Evolutionary conservation across 140 eudicot species (phyloP).

Genomic region (Senecio squalidus): DNA sequence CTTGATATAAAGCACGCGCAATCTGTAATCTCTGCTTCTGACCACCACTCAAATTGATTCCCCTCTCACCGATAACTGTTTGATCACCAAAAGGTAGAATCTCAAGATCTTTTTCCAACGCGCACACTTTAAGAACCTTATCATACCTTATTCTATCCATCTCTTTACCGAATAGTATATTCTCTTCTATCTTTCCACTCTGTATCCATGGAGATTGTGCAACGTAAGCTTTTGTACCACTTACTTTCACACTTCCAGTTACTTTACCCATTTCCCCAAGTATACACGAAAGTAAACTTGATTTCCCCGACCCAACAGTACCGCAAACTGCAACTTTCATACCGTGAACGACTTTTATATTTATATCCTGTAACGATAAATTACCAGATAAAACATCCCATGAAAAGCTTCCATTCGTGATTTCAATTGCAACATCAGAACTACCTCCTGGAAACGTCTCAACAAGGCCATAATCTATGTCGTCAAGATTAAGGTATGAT

Average conservation of each 20-base stretch:
- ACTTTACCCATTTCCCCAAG: constrained; percentile 41
- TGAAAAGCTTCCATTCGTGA: constrained; percentile 30
- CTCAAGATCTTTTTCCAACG: constrained; percentile 48
- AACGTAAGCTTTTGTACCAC: constrained; percentile 54
- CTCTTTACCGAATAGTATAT: constrained; percentile 39
- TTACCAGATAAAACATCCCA: constrained; percentile 31
- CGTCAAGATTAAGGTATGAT: constrained; percentile 18
- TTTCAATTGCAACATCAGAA: constrained; percentile 33
- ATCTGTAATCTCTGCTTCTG: constrained; percentile 64
- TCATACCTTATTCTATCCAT: constrained; percentile 35
- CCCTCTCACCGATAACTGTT: constrained; percentile 55
- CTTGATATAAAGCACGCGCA: constrained; percentile 53
- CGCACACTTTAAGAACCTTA: constrained; percentile 35
- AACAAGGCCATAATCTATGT: constrained; percentile 11
- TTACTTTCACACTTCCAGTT: constrained; percentile 35
- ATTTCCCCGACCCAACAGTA: constrained; percentile 47
- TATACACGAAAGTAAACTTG: constrained; percentile 38
- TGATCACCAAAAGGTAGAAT: constrained; percentile 45
- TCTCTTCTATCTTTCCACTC: constrained; percentile 46
- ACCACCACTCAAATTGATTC: constrained; percentile 60
- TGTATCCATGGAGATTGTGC: constrained; percentile 66
- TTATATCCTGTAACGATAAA: constrained; percentile 24
- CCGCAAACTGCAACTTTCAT: constrained; percentile 56
- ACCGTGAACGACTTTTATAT: constrained; percentile 27
- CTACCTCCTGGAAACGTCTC: constrained; percentile 11